Evolutionary conservation across 225 moss, liverwort and hornwort species (phyloP), one percentile per base, ranked within the genome.

Genomic region (Sphagnum tenellum): DNA sequence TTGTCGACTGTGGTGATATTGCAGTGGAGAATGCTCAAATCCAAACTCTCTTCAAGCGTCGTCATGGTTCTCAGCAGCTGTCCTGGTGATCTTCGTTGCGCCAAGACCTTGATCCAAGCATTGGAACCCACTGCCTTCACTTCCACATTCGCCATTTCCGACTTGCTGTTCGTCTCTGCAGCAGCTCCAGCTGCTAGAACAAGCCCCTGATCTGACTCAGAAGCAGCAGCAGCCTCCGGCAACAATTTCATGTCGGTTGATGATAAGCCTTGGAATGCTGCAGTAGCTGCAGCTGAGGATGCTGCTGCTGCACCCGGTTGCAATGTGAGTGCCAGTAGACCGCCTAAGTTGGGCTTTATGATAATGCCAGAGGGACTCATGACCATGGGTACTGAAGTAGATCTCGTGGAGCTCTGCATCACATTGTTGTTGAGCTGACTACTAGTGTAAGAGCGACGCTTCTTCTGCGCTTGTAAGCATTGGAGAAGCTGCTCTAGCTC

Each of bases 1-100:
- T 78, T 73, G 46, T 72, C 69, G 5, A 84, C 76, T 45, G 81
- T 81, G 75, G 81, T 86, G 71, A 86, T 79, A 54, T 86, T 86
- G 67, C 70, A 72, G 69, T 85, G 85, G 62, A 89, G 12, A 65
- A 92, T 69, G 45, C 68, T 71, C 13, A 89, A 77, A 52, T 69
- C 57, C 60, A 93, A 65, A 62, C 79, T 73, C 76, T 29, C 29
- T 29, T 89, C 83, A 48, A 88, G 70, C 13, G 86, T 77, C 64
- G 64, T 77, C 55, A 93, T 81, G 2, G 81, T 76, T 62, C 74
- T 74, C 55, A 80, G 77, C 63, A 89, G 60, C 75, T 86, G 84
- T 12, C 78, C 73, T 5, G 75, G 57, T 56, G 57, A 10, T 2
- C 81, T 75, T 48, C 78, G 70, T 51, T 61, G 47, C 11, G 77